Evolutionary conservation across 139 green algal genomes (phyloP).

Genomic region (Deuterostichococcus epilithicus): DNA sequence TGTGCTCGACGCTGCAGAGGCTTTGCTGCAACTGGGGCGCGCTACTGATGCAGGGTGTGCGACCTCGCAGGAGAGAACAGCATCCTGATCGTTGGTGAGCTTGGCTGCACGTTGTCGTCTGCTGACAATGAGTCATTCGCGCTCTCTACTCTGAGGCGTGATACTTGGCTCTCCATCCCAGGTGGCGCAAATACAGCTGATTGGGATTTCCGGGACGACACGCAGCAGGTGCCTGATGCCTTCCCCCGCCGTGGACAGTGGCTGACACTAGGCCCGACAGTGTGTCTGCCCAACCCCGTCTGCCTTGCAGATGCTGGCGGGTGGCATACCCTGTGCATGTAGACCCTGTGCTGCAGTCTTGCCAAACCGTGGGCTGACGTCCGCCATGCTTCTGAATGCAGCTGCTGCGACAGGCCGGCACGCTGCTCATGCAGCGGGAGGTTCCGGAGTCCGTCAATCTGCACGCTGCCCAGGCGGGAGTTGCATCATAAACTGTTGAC

Average conservation of each 20-base stretch:
- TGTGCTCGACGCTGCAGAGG: too few relatives aligned
- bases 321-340: too few relatives aligned
- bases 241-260: too few relatives aligned
- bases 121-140: too few relatives aligned
- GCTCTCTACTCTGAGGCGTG: too few relatives aligned
- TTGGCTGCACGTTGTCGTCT: neutral
- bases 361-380: neutral
- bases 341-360: neutral
- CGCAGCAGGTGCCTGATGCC: conserved; percentile 10
- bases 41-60: too few relatives aligned
- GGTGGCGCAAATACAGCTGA: conserved; percentile 62
- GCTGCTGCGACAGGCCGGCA: conserved; percentile 45
- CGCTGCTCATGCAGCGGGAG: conserved; percentile 81
- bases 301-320: too few relatives aligned
- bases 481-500: neutral
- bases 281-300: too few relatives aligned
- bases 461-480: conserved; percentile 46
- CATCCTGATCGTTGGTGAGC: conserved; percentile 79
- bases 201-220: conserved; percentile 43
- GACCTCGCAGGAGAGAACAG: conserved; percentile 80
- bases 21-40: too few relatives aligned
- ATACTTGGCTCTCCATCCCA: neutral
- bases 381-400: conserved; percentile 4
- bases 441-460: conserved; percentile 80
- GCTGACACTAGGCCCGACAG: too few relatives aligned